Evolutionary conservation across 1,284 basidiomycete species (phyloP).

Genomic region (Rhodotorula sp.): DNA sequence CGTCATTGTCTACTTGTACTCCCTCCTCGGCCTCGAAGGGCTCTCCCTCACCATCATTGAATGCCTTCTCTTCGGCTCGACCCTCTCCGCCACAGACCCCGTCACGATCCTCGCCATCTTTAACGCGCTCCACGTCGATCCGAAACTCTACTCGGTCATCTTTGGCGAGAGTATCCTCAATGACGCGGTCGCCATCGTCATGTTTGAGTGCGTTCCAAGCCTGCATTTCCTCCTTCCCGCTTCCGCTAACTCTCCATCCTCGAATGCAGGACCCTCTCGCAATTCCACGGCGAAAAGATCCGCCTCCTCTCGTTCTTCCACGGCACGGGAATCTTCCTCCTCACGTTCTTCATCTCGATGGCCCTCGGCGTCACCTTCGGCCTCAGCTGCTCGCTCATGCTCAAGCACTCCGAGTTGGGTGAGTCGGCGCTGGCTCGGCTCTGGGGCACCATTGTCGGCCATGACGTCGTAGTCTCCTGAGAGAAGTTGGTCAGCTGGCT

Average conservation of each 20-base stretch:
- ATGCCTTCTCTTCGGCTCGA: slow-evolving; percentile 94
- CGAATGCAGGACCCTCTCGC: slow-evolving; percentile 72
- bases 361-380: slow-evolving; percentile 88
- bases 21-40: slow-evolving; percentile 82
- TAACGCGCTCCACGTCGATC: slow-evolving; percentile 97
- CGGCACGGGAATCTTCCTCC: slow-evolving; percentile 91
- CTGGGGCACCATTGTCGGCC: too few species aligned
- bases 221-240: not conserved
- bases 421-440: not conserved
- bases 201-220: slow-evolving; percentile 97
- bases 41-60: slow-evolving; percentile 78
- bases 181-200: slow-evolving; percentile 99
- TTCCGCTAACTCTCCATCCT: not conserved
- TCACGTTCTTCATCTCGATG: slow-evolving; percentile 93
- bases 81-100: slow-evolving; percentile 94
- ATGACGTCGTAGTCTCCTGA: too few species aligned
- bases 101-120: slow-evolving; percentile 99
- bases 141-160: slow-evolving; percentile 95
- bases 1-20: slow-evolving; percentile 92
- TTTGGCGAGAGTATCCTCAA: slow-evolving; percentile 97
- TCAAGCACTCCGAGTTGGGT: slow-evolving; percentile 79
- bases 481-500: not conserved
- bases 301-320: slow-evolving; percentile 87
- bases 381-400: slow-evolving; percentile 79
- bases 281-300: slow-evolving; percentile 87